Percentiles rank a stretch among this genome's conserved stretches.
Conservation (phyloP, 257 asterid species). For the Voacanga thouarsii region DNA sequence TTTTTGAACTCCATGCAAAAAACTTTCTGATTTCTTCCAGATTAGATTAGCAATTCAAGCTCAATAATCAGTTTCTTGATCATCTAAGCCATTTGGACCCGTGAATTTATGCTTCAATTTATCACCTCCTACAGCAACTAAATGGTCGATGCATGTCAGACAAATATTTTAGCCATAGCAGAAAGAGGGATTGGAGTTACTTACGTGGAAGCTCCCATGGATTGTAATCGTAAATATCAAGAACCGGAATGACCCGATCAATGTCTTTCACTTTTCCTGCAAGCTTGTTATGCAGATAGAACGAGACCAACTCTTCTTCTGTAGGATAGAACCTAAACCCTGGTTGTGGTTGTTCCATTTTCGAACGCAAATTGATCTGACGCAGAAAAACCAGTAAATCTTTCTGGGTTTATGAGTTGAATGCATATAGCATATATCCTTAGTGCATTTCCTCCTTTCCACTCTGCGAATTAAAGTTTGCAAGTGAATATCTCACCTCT, state of each 20-base stretch:
- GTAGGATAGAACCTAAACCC: conserved; percentile 36
- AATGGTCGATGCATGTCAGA: too few relatives aligned
- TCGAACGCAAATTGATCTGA: background rate
- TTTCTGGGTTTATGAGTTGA: too few relatives aligned
- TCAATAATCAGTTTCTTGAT: too few relatives aligned
- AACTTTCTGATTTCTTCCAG: too few relatives aligned
- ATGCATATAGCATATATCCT: background rate
- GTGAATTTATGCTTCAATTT: background rate
- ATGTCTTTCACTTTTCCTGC: conserved; percentile 10
- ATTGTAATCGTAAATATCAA: conserved; percentile 47
- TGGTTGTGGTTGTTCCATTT: conserved; percentile 31
- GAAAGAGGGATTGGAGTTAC: background rate
- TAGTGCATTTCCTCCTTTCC: background rate
- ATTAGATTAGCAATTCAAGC: too few relatives aligned
- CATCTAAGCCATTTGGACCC: background rate
- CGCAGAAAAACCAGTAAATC: background rate
- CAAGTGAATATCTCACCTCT: background rate
- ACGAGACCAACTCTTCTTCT: too few relatives aligned
- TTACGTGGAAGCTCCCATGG: conserved; percentile 66
- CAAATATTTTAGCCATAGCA: background rate
- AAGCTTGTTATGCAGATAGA: too few relatives aligned
- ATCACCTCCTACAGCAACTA: background rate
- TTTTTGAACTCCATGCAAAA: too few relatives aligned
- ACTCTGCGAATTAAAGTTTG: background rate
- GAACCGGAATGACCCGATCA: conserved; percentile 45